A percentile compares a stretch with the other conserved stretches of the same genome.
phyloP scores from a whole-genome alignment of 495 filamentous ascomycete genomes.

The Aspergillus homomorphus region DNA sequence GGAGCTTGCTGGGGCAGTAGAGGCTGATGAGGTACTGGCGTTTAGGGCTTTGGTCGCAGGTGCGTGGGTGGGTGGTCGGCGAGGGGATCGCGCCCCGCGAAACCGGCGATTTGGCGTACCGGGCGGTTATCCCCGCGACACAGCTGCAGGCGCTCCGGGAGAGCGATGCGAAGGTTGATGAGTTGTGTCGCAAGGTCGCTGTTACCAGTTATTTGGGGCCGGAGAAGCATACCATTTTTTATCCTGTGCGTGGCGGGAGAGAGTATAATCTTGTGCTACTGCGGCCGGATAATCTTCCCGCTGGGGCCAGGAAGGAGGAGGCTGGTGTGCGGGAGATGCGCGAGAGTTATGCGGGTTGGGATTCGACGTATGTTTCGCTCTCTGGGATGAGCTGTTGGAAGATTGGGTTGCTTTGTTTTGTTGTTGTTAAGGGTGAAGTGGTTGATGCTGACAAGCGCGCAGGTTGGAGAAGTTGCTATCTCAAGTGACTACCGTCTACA shows the following conservation, averaged over 20 bases:
- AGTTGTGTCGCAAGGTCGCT: constrained; percentile 1
- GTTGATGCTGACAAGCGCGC: background rate
- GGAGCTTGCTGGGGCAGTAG: background rate
- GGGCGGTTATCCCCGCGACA: constrained; percentile 37
- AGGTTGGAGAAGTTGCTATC: constrained; percentile 22
- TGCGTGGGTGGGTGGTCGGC: constrained; percentile 40
- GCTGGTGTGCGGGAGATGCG: constrained; percentile 15
- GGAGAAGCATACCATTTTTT: constrained; percentile 55
- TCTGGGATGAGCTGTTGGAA: too few species aligned
- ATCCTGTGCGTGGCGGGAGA: constrained; percentile 52
- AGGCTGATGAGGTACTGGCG: constrained; percentile 19
- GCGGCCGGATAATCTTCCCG: constrained; percentile 59
- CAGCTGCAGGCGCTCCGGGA: constrained; percentile 13
- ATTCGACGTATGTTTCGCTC: constrained; percentile 8
- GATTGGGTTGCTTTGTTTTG: background rate
- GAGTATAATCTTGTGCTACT: constrained; percentile 63
- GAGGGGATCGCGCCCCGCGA: constrained; percentile 36
- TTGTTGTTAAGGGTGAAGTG: background rate
- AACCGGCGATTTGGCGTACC: constrained; percentile 63
- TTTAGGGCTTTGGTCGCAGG: constrained; percentile 37
- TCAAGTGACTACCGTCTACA: constrained; percentile 24
- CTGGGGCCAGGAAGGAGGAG: background rate
- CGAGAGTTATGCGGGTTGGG: constrained; percentile 15
- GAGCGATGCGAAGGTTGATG: constrained; percentile 14
- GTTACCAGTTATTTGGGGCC: constrained; percentile 57